These are phyloP conservation scores for Castanopsis chinensis DNA, from an alignment of 306 rosid species.

Conservation along the genomic window DNA sequence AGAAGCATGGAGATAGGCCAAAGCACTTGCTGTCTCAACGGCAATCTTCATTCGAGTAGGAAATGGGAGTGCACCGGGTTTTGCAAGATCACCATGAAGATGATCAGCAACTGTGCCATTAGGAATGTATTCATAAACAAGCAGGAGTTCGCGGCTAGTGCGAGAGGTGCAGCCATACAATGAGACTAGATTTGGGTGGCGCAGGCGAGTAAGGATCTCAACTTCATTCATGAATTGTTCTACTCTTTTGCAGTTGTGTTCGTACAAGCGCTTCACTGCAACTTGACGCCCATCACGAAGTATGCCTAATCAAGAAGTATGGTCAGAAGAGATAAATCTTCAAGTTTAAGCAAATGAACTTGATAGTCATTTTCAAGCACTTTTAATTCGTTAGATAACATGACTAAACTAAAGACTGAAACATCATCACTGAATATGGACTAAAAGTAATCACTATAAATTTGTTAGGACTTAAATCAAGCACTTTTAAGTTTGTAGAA, in stretches of 20 bases:
- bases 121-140: constrained; percentile 73
- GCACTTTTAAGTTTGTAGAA: no score
- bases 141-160: constrained; percentile 75
- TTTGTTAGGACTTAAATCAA: no score
- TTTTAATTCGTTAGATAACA: no score
- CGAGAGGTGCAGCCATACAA: constrained; percentile 89
- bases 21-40: constrained; percentile 69
- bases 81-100: constrained; percentile 57
- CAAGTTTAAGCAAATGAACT: no score
- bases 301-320: constrained; percentile 41
- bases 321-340: constrained; percentile 5
- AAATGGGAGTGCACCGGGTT: constrained; percentile 55
- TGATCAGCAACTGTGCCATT: constrained; percentile 90
- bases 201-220: constrained; percentile 46
- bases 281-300: constrained; percentile 69
- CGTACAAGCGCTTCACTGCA: constrained; percentile 84
- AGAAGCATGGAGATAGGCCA: constrained; percentile 71
- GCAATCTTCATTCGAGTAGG: constrained; percentile 64
- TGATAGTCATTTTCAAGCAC: no score
- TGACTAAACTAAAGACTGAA: no score
- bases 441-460: no score
- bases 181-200: constrained; percentile 67
- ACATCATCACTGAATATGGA: no score
- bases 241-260: constrained; percentile 72
- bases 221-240: constrained; percentile 83